These are phyloP conservation scores for Teratosphaeria epicoccoides DNA, from an alignment of 2,329 filamentous ascomycete species.

Conservation along the genomic window DNA sequence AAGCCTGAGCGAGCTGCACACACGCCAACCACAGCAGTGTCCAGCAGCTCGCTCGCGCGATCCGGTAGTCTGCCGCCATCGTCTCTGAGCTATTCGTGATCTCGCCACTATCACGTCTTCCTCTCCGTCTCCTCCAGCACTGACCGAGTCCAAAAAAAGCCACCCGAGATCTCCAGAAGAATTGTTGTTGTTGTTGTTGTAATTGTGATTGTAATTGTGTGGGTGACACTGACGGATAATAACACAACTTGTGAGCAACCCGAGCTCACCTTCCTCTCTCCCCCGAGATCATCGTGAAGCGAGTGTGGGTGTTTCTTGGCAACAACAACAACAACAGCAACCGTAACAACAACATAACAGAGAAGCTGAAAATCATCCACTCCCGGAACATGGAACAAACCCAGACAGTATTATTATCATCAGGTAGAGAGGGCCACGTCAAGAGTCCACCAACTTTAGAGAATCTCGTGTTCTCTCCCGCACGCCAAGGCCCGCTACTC, in stretches of 20 bases:
- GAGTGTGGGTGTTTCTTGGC: background rate
- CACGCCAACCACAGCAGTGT: slow-evolving; percentile 37
- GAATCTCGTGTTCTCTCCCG: no score
- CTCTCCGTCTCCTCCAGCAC: background rate
- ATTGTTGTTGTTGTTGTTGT: no score
- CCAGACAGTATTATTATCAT: no score
- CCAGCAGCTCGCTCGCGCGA: slow-evolving; percentile 32
- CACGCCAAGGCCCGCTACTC: background rate
- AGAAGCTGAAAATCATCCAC: no score
- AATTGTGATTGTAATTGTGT: no score
- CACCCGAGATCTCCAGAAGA: background rate
- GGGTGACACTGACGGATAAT: background rate
- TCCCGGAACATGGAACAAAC: no score
- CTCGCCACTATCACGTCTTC: background rate
- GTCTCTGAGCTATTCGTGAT: slow-evolving; percentile 7
- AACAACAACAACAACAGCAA: background rate
- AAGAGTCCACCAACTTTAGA: no score
- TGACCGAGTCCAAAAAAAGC: background rate
- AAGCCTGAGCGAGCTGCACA: slow-evolving; percentile 49
- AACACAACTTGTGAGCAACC: background rate
- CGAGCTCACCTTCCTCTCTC: background rate
- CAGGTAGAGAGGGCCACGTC: no score
- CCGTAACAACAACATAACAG: no score
- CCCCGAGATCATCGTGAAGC: background rate
- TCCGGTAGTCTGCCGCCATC: slow-evolving; percentile 31